Base-by-base conservation (phyloP, 768 basidiomycete species). In the Paxillus rubicundulus region DNA sequence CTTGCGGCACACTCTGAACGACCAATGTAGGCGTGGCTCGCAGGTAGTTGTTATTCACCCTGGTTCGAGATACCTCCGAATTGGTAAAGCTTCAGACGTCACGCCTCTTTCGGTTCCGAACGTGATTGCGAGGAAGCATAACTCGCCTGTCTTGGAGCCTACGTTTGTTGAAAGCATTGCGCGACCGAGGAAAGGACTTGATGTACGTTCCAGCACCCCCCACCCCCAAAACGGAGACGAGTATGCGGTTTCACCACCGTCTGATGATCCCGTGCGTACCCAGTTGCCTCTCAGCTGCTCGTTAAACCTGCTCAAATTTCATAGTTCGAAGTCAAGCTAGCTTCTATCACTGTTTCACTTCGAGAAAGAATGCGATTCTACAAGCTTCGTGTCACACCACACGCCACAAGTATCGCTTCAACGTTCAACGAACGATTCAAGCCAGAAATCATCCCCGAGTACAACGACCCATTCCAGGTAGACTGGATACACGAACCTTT, bases 331-430 rank as follows among this genome's bases (percentile, higher is more conserved):
- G 77, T 79, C 20, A 92, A 92, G 63, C 78, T 96, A 24, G 77
- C 84, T 3, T 82, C 82, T 4, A 84, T 91, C 17, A 79, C 80
- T 1, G 70, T 82, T 37, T 89, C 89, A 3, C 75, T 92, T 38
- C 82, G 88, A 21, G 89, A 91, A 49, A 75, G 89, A 47, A 91
- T 92, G 89, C 79, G 84, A 28, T 92, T 92, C 66, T 92, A 92
- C 70, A 91, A 91, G 67, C 74, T 91, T 50, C 80, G 79, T 47
- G 86, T 85, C 49, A 92, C 83, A 20, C 86, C 76, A 18, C 87
- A 84, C 66, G 87, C 82, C 38, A 80, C 81, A 6, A 76, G 74
- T 45, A 85, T 89, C 40, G 89, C 87, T 1, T 81, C 85, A 5
- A 82, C 80, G 10, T 92, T 87, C 69, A 97, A 96, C 63, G 82